A percentile compares a stretch with the other conserved stretches of the same genome.
Conservation (phyloP, 192 early-diverging fungal species). For the Podila epicladia region DNA sequence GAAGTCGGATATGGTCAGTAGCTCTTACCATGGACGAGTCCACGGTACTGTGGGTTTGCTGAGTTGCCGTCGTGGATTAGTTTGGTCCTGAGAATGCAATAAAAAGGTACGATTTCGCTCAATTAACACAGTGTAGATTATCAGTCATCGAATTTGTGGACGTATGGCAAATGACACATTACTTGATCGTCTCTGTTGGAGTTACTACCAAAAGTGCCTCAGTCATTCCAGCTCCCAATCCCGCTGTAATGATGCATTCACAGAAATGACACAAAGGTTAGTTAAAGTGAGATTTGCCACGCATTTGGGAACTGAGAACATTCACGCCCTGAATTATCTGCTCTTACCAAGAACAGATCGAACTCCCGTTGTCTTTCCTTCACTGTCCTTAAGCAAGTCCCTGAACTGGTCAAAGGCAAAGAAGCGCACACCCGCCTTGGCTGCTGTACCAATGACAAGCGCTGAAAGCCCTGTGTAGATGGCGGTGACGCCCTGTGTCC, state of each 20-base stretch:
- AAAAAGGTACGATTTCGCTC: not conserved
- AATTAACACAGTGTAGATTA: not conserved
- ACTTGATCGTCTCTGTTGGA: conserved; percentile 95
- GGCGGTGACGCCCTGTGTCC: conserved; percentile 74
- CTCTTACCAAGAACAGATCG: conserved; percentile 67
- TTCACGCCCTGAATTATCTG: not conserved
- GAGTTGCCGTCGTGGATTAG: conserved; percentile 91
- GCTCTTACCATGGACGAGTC: conserved; percentile 76
- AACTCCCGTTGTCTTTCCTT: conserved; percentile 75
- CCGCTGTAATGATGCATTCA: conserved; percentile 57
- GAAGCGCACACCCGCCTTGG: conserved; percentile 94
- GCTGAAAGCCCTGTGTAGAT: conserved; percentile 92
- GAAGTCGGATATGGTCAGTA: not conserved
- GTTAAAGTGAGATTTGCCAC: not conserved
- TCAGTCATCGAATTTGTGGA: not conserved
- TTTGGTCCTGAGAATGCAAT: conserved; percentile 74
- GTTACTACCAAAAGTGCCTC: conserved; percentile 93
- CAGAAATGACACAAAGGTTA: not conserved
- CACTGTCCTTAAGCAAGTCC: conserved; percentile 69
- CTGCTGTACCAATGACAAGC: conserved; percentile 90
- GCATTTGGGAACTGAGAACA: not conserved
- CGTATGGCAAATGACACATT: conserved; percentile 13
- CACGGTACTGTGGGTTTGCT: conserved; percentile 76
- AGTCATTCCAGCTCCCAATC: conserved; percentile 86
- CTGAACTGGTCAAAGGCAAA: conserved; percentile 91